These are phyloP conservation scores for Diutina sp. DNA, from an alignment of 1,139 yeast species.

Conservation along the genomic window DNA sequence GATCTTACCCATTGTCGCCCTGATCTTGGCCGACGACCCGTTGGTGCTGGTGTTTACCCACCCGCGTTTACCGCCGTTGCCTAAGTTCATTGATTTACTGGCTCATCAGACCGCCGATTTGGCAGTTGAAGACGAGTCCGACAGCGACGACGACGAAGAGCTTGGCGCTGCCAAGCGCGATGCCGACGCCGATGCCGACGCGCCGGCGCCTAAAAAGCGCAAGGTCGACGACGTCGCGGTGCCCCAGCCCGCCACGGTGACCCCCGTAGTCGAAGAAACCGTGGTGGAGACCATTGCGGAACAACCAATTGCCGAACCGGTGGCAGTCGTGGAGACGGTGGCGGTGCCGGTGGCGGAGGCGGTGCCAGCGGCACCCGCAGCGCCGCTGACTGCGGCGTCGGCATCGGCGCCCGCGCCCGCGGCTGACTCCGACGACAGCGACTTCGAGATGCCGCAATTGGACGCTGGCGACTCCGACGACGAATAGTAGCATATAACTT, in stretches of 20 bases:
- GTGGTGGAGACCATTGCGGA: neutral
- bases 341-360: neutral
- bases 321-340: neutral
- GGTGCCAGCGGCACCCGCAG: no score
- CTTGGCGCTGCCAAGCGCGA: neutral
- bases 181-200: neutral
- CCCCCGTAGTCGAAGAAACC: neutral
- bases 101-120: neutral
- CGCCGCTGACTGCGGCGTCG: neutral
- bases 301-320: neutral
- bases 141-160: neutral
- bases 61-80: neutral
- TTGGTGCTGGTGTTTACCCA: neutral
- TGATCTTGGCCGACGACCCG: neutral
- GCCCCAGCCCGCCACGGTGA: neutral
- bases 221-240: neutral
- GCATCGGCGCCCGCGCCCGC: neutral
- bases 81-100: neutral
- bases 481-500: neutral
- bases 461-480: neutral
- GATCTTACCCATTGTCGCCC: neutral
- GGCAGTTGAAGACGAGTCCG: neutral
- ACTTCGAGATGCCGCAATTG: slow-evolving; percentile 2
- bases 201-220: neutral
- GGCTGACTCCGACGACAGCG: neutral